phyloP scores from a whole-genome alignment of 192 early-diverging fungal genomes.

The Backusella macrospora region DNA sequence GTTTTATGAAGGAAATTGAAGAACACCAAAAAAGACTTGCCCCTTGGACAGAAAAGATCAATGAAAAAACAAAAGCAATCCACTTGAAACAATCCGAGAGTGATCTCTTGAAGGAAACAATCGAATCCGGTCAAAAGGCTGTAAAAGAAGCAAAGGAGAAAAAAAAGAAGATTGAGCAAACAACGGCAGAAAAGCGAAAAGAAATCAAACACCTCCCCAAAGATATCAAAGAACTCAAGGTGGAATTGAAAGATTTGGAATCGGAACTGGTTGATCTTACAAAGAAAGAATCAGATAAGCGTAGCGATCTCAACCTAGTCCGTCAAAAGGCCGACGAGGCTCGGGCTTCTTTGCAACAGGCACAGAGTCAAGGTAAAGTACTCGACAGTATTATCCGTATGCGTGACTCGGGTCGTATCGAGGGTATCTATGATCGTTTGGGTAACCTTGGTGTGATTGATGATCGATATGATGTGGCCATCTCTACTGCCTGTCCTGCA shows the following conservation, averaged over 20 bases:
- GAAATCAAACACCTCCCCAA: constrained; percentile 41
- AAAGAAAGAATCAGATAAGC: constrained; percentile 38
- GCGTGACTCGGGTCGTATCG: constrained; percentile 71
- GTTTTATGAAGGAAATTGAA: constrained; percentile 80
- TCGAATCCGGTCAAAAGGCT: constrained; percentile 50
- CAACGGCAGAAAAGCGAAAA: constrained; percentile 41
- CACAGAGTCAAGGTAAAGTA: constrained; percentile 70
- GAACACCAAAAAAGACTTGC: constrained; percentile 81
- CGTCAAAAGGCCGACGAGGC: constrained; percentile 77
- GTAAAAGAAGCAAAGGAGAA: constrained; percentile 65
- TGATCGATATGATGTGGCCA: constrained; percentile 92
- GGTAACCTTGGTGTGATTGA: constrained; percentile 97
- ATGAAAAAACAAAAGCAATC: constrained; percentile 69
- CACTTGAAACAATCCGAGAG: constrained; percentile 83
- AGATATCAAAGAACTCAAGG: constrained; percentile 53
- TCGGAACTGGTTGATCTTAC: not conserved
- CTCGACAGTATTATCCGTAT: constrained; percentile 70
- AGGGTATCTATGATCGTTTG: constrained; percentile 82
- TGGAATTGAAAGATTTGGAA: constrained; percentile 9
- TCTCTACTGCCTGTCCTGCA: constrained; percentile 84
- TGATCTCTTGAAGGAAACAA: constrained; percentile 71
- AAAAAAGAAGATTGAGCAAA: constrained; percentile 47
- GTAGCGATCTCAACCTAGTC: constrained; percentile 41
- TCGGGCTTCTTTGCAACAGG: constrained; percentile 56
- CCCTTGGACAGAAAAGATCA: constrained; percentile 87